Evolutionary conservation across 2,329 filamentous ascomycete genomes (phyloP).

Genomic region (Ascochyta lentis): DNA sequence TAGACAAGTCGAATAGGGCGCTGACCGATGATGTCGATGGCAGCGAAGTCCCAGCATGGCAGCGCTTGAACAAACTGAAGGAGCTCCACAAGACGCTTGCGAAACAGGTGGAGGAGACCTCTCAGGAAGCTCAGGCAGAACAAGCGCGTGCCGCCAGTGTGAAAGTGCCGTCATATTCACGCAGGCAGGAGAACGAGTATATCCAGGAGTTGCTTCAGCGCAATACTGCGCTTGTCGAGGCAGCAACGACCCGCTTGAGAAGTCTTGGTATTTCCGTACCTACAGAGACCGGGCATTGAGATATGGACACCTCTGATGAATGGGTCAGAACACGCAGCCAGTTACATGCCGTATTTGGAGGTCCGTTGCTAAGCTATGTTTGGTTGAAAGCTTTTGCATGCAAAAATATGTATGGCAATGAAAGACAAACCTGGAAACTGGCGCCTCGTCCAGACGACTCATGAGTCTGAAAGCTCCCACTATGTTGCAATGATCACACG

Average conservation of each 20-base stretch:
- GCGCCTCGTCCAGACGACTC: neutral
- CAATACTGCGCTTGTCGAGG: slow-evolving; percentile 43
- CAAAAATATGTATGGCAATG: neutral
- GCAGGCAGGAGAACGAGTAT: slow-evolving; percentile 44
- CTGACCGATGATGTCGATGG: slow-evolving; percentile 43
- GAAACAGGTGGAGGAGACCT: slow-evolving; percentile 34
- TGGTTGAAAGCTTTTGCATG: neutral
- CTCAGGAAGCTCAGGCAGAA: slow-evolving; percentile 24
- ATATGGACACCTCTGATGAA: neutral
- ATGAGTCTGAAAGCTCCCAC: neutral
- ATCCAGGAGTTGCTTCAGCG: slow-evolving; percentile 43
- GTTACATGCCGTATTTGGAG: neutral
- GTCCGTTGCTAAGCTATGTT: neutral
- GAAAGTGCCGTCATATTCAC: slow-evolving; percentile 43
- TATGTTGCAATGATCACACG: neutral
- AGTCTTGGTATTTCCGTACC: slow-evolving; percentile 39
- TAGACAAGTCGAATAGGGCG: slow-evolving; percentile 41
- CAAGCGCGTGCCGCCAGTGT: slow-evolving; percentile 18
- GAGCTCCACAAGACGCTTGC: slow-evolving; percentile 60
- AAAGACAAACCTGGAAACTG: neutral
- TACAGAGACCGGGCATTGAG: neutral
- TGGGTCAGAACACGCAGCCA: neutral
- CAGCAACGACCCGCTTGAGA: slow-evolving; percentile 38
- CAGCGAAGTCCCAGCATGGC: slow-evolving; percentile 51
- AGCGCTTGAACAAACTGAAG: slow-evolving; percentile 65